A percentile compares a stretch with the other conserved stretches of the same genome.
Conservation (phyloP, 2,329 filamentous ascomycete species). For the Claviceps cyperi region DNA sequence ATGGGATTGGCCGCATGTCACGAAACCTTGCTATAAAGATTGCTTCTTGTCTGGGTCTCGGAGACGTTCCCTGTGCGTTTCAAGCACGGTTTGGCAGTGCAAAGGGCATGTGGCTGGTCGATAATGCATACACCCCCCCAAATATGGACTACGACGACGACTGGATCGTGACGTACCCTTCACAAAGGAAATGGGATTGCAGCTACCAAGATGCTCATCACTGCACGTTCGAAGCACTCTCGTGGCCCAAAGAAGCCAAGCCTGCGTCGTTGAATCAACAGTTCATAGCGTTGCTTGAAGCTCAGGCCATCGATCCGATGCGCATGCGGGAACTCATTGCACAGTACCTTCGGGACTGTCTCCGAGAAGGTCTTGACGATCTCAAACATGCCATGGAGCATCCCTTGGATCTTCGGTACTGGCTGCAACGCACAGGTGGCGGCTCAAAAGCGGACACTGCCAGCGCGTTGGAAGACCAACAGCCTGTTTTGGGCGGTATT, state of each 20-base stretch:
- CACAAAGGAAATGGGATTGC: constrained; percentile 54
- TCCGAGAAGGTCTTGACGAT: constrained; percentile 36
- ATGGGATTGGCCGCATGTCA: constrained; percentile 54
- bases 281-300: constrained; percentile 52
- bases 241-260: constrained; percentile 16
- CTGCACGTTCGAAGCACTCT: constrained; percentile 51
- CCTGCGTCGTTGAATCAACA: constrained; percentile 49
- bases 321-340: constrained; percentile 34
- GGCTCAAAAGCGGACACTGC: constrained; percentile 20
- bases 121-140: constrained; percentile 17
- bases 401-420: constrained; percentile 36
- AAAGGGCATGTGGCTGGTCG: constrained; percentile 62
- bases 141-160: constrained; percentile 25
- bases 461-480: constrained; percentile 23
- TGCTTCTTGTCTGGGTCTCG: constrained; percentile 32
- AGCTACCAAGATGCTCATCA: constrained; percentile 33
- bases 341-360: constrained; percentile 30
- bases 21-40: constrained; percentile 40
- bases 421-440: constrained; percentile 30
- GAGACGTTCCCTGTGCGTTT: constrained; percentile 45
- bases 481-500: constrained; percentile 34
- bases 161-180: constrained; percentile 54
- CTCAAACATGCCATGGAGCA: constrained; percentile 36
- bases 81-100: constrained; percentile 59
- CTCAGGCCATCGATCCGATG: constrained; percentile 33